These are phyloP conservation scores for Flaveria robusta DNA, from an alignment of 129 eudicot species.

Conservation along the genomic window DNA sequence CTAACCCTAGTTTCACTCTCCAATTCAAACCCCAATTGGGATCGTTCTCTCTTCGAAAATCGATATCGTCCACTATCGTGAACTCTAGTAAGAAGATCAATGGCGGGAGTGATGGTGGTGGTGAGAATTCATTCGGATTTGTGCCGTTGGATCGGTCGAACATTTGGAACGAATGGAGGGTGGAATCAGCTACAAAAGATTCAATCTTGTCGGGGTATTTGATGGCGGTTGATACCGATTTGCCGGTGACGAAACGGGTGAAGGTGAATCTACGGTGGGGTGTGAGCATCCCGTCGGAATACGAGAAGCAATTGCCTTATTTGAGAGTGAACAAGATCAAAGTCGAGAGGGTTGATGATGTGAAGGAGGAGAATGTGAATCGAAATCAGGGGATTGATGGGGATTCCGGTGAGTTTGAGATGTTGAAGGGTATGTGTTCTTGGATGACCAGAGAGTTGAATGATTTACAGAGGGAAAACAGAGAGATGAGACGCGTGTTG, in stretches of 20 bases:
- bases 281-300: conserved; percentile 53
- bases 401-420: conserved; percentile 48
- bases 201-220: conserved; percentile 55
- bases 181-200: conserved; percentile 37
- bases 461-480: conserved; percentile 55
- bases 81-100: conserved; percentile 10
- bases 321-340: conserved; percentile 72
- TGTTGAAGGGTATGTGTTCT: conserved; percentile 70
- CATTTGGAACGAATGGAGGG: conserved; percentile 50
- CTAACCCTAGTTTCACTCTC: conserved; percentile 66
- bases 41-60: conserved; percentile 70
- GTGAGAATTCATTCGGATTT: conserved; percentile 45
- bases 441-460: conserved; percentile 78
- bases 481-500: conserved; percentile 58
- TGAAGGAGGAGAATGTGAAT: conserved; percentile 33
- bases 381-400: conserved; percentile 29
- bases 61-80: conserved; percentile 38
- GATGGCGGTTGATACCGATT: conserved; percentile 59
- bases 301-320: conserved; percentile 50
- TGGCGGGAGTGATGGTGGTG: conserved; percentile 33
- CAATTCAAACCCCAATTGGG: conserved; percentile 75
- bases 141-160: conserved; percentile 53
- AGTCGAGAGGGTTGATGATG: conserved; percentile 64
- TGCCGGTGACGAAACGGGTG: conserved; percentile 61
- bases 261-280: conserved; percentile 76